Evolutionary conservation across 768 basidiomycete genomes (phyloP), one percentile per base, ranked within the genome.

Genomic region (Zangia roseola): DNA sequence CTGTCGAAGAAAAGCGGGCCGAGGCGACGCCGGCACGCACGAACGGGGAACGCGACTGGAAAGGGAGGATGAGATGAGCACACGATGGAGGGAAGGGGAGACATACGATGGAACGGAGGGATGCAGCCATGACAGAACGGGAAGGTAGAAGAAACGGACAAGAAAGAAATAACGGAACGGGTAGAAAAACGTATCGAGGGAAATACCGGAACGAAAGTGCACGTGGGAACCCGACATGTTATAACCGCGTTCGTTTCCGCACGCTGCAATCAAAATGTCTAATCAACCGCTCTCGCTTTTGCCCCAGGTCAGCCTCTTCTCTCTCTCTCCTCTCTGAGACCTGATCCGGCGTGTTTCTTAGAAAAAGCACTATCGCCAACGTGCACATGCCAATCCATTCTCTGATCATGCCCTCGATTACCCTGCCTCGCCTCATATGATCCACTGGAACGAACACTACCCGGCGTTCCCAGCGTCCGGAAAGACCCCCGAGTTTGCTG

Each of bases 361-460:
- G 86, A 91, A 91, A 83, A 83, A 83, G 63, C 85, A 88, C 61
- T 91, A 91, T 62, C 74, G 88, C 35, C 88, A 91, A 59, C 80
- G 88, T 41, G 88, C 88, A 31, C 88, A 91, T 61, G 87, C 88
- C 5, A 91, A 91, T 63, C 88, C 88, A 3, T 91, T 91, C 70
- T 91, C 89, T 14, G 88, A 91, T 64, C 88, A 99, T 71, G 76
- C 83, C 16, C 81, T 99, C 43, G 84, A 85, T 52, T 98, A 97
- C 62, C 95, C 95, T 2, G 48, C 79, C 13, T 83, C 84, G 6
- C 94, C 94, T 5, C 65, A 75, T 28, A 69, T 71, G 42, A 82
- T 95, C 66, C 84, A 94, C 69, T 97, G 94, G 94, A 67, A 74
- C 10, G 66, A 69, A 19, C 91, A 94, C 68, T 98, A 84, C 70